Evolutionary conservation across 139 green algal genomes (phyloP), one percentile per base, ranked within the genome.

Genomic region (Tetradesmus lagerheimii): DNA sequence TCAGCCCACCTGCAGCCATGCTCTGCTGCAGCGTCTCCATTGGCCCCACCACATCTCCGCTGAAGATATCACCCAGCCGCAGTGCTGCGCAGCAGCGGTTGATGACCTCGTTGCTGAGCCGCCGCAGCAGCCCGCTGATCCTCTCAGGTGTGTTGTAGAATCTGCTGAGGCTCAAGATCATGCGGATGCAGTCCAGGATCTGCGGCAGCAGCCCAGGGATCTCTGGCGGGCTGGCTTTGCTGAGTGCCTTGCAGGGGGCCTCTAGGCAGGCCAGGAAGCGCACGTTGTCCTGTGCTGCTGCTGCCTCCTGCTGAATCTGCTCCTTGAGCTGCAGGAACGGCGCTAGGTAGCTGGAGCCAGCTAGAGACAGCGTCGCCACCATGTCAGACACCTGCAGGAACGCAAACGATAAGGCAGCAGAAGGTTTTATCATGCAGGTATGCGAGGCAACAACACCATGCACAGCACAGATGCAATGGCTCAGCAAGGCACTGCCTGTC

Each of bases 121-220:
- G 97, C 45, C 95, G 93, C 92, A 99, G 94, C 86, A 99, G 93
- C 84, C 96, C n/a, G 91, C 94, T 31, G n/a, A 98, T 80, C 4
- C 95, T 92, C 74, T 98, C 96, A 5, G 95, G 93, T 18, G 94
- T 98, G 93, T 97, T 98, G 93, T 98, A 99, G 94, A 96, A 97
- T 20, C 94, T 90, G 37, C 91, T 95, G 88, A 95, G 77, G 78
- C 94, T 97, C 97, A 97, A 99, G 20, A 99, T 94, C 94, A 98
- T 95, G 66, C 97, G 94, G 15, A 98, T 93, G 80, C 92, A 95
- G 91, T 96, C 91, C 38, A 99, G 90, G 76, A 98, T 94, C 29
- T 86, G 79, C 5, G 96, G 95, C 89, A 99, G 91, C 79, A 97
- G 89, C 11, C 80, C 39, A 0, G 96, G 95, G 29, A 99, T 95